phyloP scores from a whole-genome alignment of 148 eudicot genomes.

The Nepenthes mirabilis region DNA sequence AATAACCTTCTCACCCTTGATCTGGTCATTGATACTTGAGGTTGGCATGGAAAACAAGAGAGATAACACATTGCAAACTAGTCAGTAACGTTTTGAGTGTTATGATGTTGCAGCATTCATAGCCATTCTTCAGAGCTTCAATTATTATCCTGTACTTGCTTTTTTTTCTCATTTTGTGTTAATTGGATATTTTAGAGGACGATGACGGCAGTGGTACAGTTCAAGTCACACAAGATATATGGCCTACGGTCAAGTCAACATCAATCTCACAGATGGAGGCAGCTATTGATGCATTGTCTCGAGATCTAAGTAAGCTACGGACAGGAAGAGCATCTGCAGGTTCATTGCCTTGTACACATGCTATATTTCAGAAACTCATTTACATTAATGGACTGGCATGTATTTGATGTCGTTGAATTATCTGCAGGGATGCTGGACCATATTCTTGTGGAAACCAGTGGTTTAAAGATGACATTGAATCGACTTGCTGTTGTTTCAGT shows the following conservation, averaged over 20 bases:
- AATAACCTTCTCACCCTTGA: too few relatives aligned
- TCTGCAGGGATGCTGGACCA: conserved; percentile 88
- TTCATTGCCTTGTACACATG: conserved; percentile 8
- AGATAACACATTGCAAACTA: too few relatives aligned
- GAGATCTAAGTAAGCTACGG: conserved; percentile 71
- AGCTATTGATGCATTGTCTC: conserved; percentile 74
- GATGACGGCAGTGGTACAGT: conserved; percentile 30
- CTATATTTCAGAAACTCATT: not conserved
- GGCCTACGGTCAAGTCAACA: conserved; percentile 46
- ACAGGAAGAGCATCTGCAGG: conserved; percentile 92
- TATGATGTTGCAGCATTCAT: not conserved
- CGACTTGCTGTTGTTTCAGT: conserved; percentile 79
- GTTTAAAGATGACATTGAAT: conserved; percentile 65
- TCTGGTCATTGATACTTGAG: too few relatives aligned
- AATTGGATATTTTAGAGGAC: conserved; percentile 18
- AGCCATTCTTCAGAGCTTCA: not conserved
- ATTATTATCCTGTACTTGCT: not conserved
- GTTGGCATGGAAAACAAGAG: too few relatives aligned
- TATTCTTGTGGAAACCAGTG: conserved; percentile 71
- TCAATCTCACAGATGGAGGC: conserved; percentile 77
- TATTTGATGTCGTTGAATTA: not conserved
- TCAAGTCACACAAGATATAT: conserved; percentile 43
- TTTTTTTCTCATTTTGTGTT: not conserved
- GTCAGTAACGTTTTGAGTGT: too few relatives aligned
- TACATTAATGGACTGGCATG: not conserved